phyloP scores from a whole-genome alignment of 1,284 basidiomycete genomes.

The Ganoderma lucidum region DNA sequence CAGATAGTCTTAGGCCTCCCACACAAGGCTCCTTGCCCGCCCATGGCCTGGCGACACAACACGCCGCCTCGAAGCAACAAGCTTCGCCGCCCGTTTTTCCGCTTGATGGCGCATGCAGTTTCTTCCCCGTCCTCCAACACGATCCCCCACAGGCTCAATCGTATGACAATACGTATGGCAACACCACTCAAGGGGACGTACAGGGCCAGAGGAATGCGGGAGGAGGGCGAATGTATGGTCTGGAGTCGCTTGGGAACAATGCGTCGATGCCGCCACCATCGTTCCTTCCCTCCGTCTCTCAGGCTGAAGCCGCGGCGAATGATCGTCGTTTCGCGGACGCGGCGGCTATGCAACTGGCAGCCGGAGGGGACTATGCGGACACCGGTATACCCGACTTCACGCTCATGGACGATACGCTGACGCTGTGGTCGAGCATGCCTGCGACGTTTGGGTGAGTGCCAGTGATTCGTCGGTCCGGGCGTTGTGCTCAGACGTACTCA shows the following conservation, averaged over 20 bases:
- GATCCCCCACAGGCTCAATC: background rate
- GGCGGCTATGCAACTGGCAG: background rate
- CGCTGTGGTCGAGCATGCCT: background rate
- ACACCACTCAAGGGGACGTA: background rate
- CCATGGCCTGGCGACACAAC: too few relatives aligned
- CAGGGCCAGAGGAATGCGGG: background rate
- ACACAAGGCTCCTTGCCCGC: too few relatives aligned
- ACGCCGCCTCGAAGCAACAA: background rate
- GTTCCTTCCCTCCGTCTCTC: background rate
- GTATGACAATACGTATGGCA: background rate
- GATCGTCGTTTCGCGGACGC: background rate
- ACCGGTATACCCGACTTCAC: background rate
- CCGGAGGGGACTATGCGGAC: background rate
- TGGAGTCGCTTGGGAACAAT: background rate
- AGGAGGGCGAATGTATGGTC: background rate
- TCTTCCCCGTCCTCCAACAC: background rate
- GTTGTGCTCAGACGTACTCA: background rate
- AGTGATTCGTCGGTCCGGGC: background rate
- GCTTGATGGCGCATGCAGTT: background rate
- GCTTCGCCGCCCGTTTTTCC: background rate
- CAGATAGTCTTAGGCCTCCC: too few relatives aligned
- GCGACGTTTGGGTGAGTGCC: constrained; percentile 2
- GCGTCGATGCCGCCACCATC: background rate
- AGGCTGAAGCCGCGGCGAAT: background rate
- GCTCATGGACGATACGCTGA: background rate